A percentile compares a stretch with the other conserved stretches of the same genome.
phyloP scores from a whole-genome alignment of 305 asterid genomes.

The Fraxinus baroniana region DNA sequence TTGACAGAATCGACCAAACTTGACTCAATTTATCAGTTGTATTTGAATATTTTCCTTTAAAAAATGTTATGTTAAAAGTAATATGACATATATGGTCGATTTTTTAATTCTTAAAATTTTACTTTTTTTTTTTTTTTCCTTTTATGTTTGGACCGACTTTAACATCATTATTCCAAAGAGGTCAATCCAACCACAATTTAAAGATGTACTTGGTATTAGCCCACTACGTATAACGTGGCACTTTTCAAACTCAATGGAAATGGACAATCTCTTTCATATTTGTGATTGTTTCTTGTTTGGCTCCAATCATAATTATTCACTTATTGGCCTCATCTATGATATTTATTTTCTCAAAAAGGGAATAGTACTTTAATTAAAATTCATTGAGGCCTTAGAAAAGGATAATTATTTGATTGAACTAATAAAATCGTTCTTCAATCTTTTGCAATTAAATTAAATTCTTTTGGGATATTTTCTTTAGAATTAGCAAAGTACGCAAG shows the following conservation, averaged over 20 bases:
- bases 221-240: background rate
- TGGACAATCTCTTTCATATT: background rate
- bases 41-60: too few species aligned
- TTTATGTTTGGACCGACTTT: background rate
- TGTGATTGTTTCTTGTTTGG: background rate
- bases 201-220: background rate
- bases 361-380: background rate
- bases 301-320: background rate
- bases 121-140: background rate
- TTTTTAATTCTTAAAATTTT: background rate
- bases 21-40: too few species aligned
- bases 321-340: background rate
- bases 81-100: background rate
- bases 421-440: background rate
- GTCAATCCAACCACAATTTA: background rate
- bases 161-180: background rate
- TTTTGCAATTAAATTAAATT: background rate
- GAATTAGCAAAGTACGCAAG: background rate
- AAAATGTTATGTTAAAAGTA: background rate
- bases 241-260: background rate
- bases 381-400: background rate
- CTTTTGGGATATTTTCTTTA: background rate
- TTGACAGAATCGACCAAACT: too few species aligned
- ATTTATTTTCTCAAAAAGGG: background rate
- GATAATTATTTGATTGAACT: background rate